phyloP scores from a whole-genome alignment of 1,139 yeast genomes.

The Citeromyces hawaiiensis region DNA sequence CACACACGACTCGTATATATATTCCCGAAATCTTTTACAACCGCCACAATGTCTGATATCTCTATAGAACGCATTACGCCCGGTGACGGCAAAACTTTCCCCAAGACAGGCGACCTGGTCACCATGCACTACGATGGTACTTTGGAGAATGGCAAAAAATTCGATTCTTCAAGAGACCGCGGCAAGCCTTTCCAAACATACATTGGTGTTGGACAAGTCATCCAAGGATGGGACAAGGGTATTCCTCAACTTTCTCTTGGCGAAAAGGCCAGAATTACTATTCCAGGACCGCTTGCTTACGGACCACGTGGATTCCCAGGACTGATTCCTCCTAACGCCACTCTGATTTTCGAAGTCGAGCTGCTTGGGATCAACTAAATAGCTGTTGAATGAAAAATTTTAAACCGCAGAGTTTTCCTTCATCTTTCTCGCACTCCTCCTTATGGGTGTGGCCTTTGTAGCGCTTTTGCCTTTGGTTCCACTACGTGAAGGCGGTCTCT shows the following conservation, averaged over 20 bases:
- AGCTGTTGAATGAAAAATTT: neutral
- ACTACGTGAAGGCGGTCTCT: slow-evolving; percentile 3
- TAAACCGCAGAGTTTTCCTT: too few relatives aligned
- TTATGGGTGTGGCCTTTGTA: neutral
- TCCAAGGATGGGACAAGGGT: slow-evolving; percentile 92
- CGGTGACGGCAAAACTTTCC: slow-evolving; percentile 81
- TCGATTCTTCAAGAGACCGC: slow-evolving; percentile 89
- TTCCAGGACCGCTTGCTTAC: slow-evolving; percentile 89
- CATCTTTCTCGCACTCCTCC: neutral
- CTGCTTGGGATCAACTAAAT: slow-evolving; percentile 55
- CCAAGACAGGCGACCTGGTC: slow-evolving; percentile 74
- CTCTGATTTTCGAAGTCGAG: slow-evolving; percentile 87
- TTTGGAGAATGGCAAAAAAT: slow-evolving; percentile 84
- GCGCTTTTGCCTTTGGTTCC: neutral
- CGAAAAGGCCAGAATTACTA: slow-evolving; percentile 81
- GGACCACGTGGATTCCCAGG: slow-evolving; percentile 95
- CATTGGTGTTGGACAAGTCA: slow-evolving; percentile 94
- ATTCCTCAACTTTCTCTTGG: slow-evolving; percentile 88
- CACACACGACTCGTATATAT: too few relatives aligned
- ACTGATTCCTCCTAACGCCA: slow-evolving; percentile 90
- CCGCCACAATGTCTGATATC: slow-evolving; percentile 4
- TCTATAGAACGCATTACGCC: slow-evolving; percentile 6
- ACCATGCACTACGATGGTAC: slow-evolving; percentile 95
- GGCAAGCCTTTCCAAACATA: slow-evolving; percentile 87
- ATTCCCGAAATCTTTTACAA: slow-evolving; percentile 1